Evolutionary conservation across 1,139 yeast genomes (phyloP), one percentile per base, ranked within the genome.

Genomic region (Saccharomyces pastorianus): DNA sequence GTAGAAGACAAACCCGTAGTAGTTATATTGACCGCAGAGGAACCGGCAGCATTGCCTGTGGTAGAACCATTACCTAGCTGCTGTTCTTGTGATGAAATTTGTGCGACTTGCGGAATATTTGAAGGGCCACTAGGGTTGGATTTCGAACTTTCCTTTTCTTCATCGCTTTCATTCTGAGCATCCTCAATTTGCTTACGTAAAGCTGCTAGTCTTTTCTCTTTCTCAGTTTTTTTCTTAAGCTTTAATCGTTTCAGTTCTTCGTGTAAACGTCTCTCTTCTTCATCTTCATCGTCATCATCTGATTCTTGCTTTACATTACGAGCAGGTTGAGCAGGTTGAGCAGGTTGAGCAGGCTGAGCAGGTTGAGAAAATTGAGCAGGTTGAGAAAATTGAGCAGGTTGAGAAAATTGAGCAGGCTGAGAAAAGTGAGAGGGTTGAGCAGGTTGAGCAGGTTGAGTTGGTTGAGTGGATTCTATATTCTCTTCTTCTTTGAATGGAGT

Each of bases 221-320:
- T 73, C 60, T 65, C 76, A 61, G 62, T 68, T 59, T 63, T 76
- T 68, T 66, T 81, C 83, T 58, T 81, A 84, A 84, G 83, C 81
- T 70, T 88, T 86, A 58, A 54, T 34, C 53, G 53, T 53, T 73
- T 64, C 50, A 75, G 55, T 49, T 67, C 67, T 46, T 67, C 66
- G 47, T 69, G 72, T 29, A 69, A 64, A 54, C 67, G 69, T 50
- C 66, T 73, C 34, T 71, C 76, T 46, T 72, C 75, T 51, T 71
- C 76, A 50, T 71, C 72, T 27, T 69, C 75, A 14, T 23, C 25
- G 6, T 61, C 64, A 46, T 64, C 65, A 32, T 52, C 60, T 27
- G 29, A 38, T 26, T 29, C 32, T 26, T 38, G 42, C 42, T 38
- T 17, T 8, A 9, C 13, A 38, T 9, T 17, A 3, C 1, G 8